phyloP scores from a whole-genome alignment of 805 yeast genomes.

The Saccharomycopsis javanensis region DNA sequence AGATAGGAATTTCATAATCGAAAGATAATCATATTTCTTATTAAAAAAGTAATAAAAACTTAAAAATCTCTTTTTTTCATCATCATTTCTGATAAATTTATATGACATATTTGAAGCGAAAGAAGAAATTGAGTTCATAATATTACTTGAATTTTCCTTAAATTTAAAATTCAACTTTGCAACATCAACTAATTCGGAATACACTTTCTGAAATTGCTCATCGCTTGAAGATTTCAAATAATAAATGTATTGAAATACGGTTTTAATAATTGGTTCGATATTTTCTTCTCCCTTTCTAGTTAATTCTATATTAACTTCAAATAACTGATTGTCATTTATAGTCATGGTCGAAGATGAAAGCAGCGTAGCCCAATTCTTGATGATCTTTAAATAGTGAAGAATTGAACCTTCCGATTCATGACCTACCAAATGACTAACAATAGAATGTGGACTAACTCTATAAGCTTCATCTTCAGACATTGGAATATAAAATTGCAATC shows the following conservation, averaged over 20 bases:
- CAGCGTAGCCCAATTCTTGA: constrained; percentile 68
- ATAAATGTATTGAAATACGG: constrained; percentile 64
- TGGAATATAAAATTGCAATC: constrained; percentile 67
- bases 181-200: constrained; percentile 63
- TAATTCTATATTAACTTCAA: constrained; percentile 63
- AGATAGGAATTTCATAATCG: constrained; percentile 32
- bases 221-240: constrained; percentile 43
- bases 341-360: constrained; percentile 65
- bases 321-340: constrained; percentile 53
- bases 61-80: constrained; percentile 4
- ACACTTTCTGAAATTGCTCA: constrained; percentile 56
- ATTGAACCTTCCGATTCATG: constrained; percentile 90
- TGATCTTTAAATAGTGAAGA: constrained; percentile 51
- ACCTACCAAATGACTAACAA: constrained; percentile 75
- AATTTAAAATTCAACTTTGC: constrained; percentile 67
- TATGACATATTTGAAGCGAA: constrained; percentile 56
- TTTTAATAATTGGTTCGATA: constrained; percentile 49
- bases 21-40: constrained; percentile 35
- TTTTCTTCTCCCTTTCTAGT: constrained; percentile 62
- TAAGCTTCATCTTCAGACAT: constrained; percentile 52
- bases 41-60: not conserved
- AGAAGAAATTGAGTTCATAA: constrained; percentile 55
- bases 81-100: constrained; percentile 4
- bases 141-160: constrained; percentile 64
- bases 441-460: constrained; percentile 60